Evolutionary conservation across 139 green algal genomes (phyloP).

Genomic region (Chlamydomonas incerta): DNA sequence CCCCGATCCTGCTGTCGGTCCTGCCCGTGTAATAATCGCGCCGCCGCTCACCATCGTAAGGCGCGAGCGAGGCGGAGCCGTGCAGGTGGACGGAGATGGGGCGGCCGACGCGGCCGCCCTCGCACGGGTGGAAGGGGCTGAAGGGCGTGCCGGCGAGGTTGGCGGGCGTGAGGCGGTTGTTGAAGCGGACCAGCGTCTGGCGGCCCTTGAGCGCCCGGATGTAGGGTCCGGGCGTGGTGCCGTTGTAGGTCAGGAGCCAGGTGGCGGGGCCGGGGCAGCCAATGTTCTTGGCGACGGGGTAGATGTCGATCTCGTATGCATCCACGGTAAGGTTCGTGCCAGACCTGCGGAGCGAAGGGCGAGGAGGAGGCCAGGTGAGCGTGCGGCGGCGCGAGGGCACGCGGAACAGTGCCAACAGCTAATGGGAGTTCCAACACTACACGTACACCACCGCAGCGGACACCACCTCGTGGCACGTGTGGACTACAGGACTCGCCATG

Average conservation of each 20-base stretch:
- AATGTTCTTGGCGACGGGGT: background rate
- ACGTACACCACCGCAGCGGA: too few relatives aligned
- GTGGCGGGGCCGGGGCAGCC: background rate
- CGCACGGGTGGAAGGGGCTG: too few relatives aligned
- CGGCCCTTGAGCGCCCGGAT: background rate
- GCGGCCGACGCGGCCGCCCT: too few relatives aligned
- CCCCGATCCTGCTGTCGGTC: too few relatives aligned
- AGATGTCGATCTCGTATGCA: constrained; percentile 25
- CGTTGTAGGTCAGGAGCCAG: constrained; percentile 8
- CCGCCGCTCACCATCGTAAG: too few relatives aligned
- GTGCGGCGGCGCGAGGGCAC: too few relatives aligned
- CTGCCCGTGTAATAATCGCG: too few relatives aligned
- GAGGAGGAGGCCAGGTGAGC: background rate
- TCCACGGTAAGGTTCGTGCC: background rate
- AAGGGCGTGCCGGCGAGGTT: background rate
- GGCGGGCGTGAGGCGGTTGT: background rate
- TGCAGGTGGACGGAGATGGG: too few relatives aligned
- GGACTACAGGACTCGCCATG: too few relatives aligned
- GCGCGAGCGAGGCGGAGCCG: too few relatives aligned
- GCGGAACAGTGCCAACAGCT: background rate
- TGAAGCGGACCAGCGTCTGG: constrained; percentile 25
- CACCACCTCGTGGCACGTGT: too few relatives aligned
- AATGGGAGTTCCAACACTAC: background rate
- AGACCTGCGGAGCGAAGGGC: too few relatives aligned
- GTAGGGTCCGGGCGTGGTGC: background rate